A percentile compares a stretch with the other conserved stretches of the same genome.
phyloP scores from a whole-genome alignment of 106 monocot genomes.

The Acorus gramineus region DNA sequence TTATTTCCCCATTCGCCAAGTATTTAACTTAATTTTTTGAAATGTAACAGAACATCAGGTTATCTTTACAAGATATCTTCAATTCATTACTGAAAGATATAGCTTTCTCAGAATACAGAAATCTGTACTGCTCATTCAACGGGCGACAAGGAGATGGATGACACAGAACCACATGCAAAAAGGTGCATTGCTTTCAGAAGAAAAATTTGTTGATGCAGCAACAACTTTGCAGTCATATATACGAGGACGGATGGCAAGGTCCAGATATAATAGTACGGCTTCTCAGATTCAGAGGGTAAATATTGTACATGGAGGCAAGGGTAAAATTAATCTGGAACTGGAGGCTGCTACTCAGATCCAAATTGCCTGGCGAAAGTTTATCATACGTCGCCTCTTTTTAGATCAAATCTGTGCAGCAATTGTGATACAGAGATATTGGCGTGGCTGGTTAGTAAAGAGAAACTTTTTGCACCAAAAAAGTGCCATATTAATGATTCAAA shows the following conservation, averaged over 20 bases:
- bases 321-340: conserved; percentile 1
- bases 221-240: conserved; percentile 17
- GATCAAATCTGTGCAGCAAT: conserved; percentile 17
- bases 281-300: neutral
- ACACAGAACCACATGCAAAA: neutral
- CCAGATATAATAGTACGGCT: conserved; percentile 1
- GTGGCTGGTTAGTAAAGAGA: conserved; percentile 23
- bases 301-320: neutral
- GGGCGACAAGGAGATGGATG: conserved; percentile 25
- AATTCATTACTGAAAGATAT: conserved; percentile 36
- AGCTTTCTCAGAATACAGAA: conserved; percentile 22
- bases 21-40: neutral
- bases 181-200: neutral
- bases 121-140: conserved; percentile 31
- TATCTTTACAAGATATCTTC: conserved; percentile 21
- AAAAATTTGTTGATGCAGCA: conserved; percentile 1
- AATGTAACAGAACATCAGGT: conserved; percentile 13
- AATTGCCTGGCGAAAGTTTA: conserved; percentile 21
- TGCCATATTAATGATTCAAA: conserved; percentile 28
- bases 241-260: conserved; percentile 10
- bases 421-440: conserved; percentile 45
- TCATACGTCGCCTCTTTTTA: neutral
- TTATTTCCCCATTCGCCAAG: too few relatives aligned
- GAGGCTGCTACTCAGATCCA: conserved; percentile 33
- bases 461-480: conserved; percentile 10